phyloP scores from a whole-genome alignment of 139 green algal species.

The Chlorella sp. region DNA sequence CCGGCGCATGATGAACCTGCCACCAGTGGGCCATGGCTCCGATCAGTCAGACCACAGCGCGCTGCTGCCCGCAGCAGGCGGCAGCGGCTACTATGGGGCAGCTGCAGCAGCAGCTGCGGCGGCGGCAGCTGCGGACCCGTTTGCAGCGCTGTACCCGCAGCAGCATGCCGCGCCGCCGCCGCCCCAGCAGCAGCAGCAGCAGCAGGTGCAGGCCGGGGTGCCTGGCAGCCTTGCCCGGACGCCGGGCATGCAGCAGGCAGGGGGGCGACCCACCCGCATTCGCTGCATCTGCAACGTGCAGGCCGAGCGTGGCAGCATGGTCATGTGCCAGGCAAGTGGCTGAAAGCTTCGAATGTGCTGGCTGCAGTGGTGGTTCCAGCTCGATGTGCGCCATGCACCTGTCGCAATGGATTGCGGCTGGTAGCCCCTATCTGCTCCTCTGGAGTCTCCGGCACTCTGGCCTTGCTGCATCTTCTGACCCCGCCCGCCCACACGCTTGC shows the following conservation, averaged over 20 bases:
- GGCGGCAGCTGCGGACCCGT: not conserved
- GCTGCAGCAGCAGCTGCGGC: not conserved
- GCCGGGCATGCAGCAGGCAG: not conserved
- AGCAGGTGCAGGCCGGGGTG: not conserved
- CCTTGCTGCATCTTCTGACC: not conserved
- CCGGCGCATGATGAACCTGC: conserved; percentile 18
- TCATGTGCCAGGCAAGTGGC: conserved; percentile 68
- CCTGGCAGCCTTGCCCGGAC: not conserved
- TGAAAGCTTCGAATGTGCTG: too few species aligned
- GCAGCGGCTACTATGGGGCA: not conserved
- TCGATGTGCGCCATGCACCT: too few species aligned
- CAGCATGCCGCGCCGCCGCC: conserved; percentile 6
- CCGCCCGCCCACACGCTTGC: not conserved
- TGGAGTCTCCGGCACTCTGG: too few species aligned
- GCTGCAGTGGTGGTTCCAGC: too few species aligned
- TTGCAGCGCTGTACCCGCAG: not conserved
- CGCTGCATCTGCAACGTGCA: conserved; percentile 63
- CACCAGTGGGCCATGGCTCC: not conserved
- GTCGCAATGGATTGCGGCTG: too few species aligned
- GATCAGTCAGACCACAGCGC: conserved; percentile 31
- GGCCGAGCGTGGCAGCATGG: conserved; percentile 47
- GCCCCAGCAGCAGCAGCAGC: conserved; percentile 10
- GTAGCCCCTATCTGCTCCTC: too few species aligned
- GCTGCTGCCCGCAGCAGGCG: not conserved
- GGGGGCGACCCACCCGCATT: conserved; percentile 14